Evolutionary conservation across 179 eudicot species (phyloP).

Genomic region (Vitellaria paradoxa): DNA sequence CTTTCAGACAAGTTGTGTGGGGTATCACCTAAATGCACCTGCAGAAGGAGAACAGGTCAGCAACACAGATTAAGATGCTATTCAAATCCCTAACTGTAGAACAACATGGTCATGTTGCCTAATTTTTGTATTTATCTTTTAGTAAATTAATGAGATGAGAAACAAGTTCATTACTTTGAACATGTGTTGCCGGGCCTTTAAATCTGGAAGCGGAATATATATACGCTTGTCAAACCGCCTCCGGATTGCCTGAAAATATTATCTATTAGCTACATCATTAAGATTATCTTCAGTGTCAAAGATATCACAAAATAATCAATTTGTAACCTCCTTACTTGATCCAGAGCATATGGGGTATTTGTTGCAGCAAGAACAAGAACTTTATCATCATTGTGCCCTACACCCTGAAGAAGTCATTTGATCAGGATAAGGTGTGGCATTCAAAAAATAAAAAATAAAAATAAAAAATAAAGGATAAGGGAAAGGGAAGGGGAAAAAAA

Average conservation of each 20-base stretch:
- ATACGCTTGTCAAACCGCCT: constrained; percentile 93
- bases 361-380: constrained; percentile 97
- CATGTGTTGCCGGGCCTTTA: constrained; percentile 90
- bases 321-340: constrained; percentile 48
- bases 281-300: neutral
- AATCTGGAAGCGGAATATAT: constrained; percentile 89
- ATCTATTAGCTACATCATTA: constrained; percentile 9
- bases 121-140: neutral
- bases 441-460: too few species aligned
- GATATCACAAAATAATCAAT: neutral
- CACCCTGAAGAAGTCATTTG: constrained; percentile 49
- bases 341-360: constrained; percentile 92
- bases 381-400: constrained; percentile 89
- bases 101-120: neutral
- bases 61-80: neutral
- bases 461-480: too few species aligned
- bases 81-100: neutral
- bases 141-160: neutral
- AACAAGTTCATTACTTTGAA: constrained; percentile 53
- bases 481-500: neutral
- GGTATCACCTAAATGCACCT: constrained; percentile 98
- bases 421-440: neutral
- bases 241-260: constrained; percentile 65
- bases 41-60: constrained; percentile 16
- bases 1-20: constrained; percentile 83